Percentiles rank a stretch among this genome's conserved stretches.
Conservation (phyloP, 2,329 filamentous ascomycete genomes). For the Aspergillus tamarii region DNA sequence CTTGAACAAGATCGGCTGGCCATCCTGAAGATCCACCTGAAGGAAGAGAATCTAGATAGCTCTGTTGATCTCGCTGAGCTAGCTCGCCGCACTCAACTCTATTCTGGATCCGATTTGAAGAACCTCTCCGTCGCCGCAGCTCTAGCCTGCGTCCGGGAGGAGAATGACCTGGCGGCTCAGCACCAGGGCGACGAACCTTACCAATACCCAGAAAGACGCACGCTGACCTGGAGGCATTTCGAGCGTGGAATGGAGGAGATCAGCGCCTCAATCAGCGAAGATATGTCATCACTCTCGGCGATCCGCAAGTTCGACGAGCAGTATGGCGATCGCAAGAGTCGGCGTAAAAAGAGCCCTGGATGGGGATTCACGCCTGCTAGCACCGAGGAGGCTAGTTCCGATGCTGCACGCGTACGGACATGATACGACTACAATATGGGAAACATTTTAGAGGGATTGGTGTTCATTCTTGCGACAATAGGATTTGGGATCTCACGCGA, state of each 20-base stretch:
- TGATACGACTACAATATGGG: constrained; percentile 23
- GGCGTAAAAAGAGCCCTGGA: constrained; percentile 60
- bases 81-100: constrained; percentile 50
- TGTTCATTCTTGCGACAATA: constrained; percentile 3
- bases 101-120: constrained; percentile 58
- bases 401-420: constrained; percentile 47
- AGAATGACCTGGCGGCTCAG: constrained; percentile 44
- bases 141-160: constrained; percentile 51
- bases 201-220: constrained; percentile 69
- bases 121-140: constrained; percentile 56
- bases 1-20: constrained; percentile 47
- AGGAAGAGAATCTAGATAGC: constrained; percentile 48
- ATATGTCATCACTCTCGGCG: constrained; percentile 82
- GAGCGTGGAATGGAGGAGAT: constrained; percentile 85
- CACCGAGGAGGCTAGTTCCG: constrained; percentile 34
- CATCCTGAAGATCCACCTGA: constrained; percentile 55
- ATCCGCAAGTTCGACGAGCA: constrained; percentile 96
- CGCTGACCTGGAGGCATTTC: constrained; percentile 73
- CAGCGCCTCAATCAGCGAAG: constrained; percentile 87
- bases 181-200: constrained; percentile 49
- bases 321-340: constrained; percentile 78
- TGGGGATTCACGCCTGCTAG: constrained; percentile 54
- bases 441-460: background rate
- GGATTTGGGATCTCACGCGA: constrained; percentile 15
- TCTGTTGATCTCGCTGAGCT: constrained; percentile 48